phyloP scores from a whole-genome alignment of 169 alveolate genomes.

The Fabrea salina region DNA sequence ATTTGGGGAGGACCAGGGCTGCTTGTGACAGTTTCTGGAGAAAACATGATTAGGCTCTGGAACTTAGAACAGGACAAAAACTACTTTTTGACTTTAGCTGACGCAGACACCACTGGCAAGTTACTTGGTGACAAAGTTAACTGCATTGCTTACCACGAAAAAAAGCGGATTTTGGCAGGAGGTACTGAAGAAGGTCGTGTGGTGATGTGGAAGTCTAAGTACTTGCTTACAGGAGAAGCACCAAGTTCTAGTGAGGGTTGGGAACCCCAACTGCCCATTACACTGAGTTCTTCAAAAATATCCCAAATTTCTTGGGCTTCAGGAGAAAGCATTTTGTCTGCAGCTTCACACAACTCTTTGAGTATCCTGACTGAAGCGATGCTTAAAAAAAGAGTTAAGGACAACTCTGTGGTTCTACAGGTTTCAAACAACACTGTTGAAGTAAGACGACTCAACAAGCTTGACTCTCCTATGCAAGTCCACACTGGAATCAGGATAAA shows the following conservation, averaged over 20 bases:
- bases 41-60: slow-evolving; percentile 80
- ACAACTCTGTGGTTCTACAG: slow-evolving; percentile 62
- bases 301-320: slow-evolving; percentile 54
- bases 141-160: slow-evolving; percentile 58
- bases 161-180: slow-evolving; percentile 68
- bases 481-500: background rate
- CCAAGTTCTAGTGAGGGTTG: slow-evolving; percentile 49
- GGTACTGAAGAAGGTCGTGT: slow-evolving; percentile 37
- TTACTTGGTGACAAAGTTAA: slow-evolving; percentile 61
- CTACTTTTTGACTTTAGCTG: slow-evolving; percentile 76
- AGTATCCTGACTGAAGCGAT: slow-evolving; percentile 59
- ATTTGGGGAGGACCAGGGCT: slow-evolving; percentile 83
- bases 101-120: slow-evolving; percentile 45
- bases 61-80: slow-evolving; percentile 83
- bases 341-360: slow-evolving; percentile 27
- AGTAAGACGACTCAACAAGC: slow-evolving; percentile 37
- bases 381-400: slow-evolving; percentile 68
- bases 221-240: background rate
- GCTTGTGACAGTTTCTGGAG: slow-evolving; percentile 81
- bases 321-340: slow-evolving; percentile 37
- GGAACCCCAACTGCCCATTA: slow-evolving; percentile 65
- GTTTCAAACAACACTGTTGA: slow-evolving; percentile 64
- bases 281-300: slow-evolving; percentile 31
- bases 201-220: slow-evolving; percentile 20
- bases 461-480: background rate